These are phyloP conservation scores for Fusarium brevicatenulatum DNA, from an alignment of 2,329 filamentous ascomycete species.

Conservation along the genomic window DNA sequence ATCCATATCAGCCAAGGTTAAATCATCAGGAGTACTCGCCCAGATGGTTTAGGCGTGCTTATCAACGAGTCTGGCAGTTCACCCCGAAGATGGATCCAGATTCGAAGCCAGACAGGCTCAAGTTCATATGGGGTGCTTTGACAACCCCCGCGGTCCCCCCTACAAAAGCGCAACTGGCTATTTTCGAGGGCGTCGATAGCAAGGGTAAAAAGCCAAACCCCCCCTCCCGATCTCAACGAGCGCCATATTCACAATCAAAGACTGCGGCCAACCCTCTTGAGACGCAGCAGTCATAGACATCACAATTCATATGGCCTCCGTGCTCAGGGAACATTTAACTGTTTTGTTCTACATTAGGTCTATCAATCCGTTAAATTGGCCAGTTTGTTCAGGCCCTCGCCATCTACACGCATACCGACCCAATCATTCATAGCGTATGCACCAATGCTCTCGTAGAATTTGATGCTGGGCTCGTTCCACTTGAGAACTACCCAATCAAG, in stretches of 20 bases:
- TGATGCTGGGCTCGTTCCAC: slow-evolving; percentile 91
- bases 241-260: slow-evolving; percentile 22
- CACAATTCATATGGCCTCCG: not conserved
- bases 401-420: slow-evolving; percentile 80
- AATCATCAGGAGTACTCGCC: slow-evolving; percentile 48
- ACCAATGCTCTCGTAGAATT: slow-evolving; percentile 82
- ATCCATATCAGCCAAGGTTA: slow-evolving; percentile 50
- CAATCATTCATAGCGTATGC: slow-evolving; percentile 75
- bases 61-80: slow-evolving; percentile 57
- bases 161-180: slow-evolving; percentile 49
- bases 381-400: slow-evolving; percentile 70
- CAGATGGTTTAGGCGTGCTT: slow-evolving; percentile 60
- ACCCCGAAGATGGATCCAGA: slow-evolving; percentile 55
- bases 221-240: not conserved
- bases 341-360: not conserved
- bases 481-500: slow-evolving; percentile 92
- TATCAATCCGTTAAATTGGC: slow-evolving; percentile 55
- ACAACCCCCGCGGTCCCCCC: slow-evolving; percentile 45
- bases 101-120: slow-evolving; percentile 45
- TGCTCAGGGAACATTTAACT: not conserved
- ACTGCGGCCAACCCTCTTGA: not conserved
- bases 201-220: slow-evolving; percentile 33
- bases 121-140: slow-evolving; percentile 59
- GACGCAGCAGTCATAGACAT: not conserved
- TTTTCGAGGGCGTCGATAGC: slow-evolving; percentile 61